phyloP scores from a whole-genome alignment of 108 stramenopile genomes.

The Fragilaria crotonensis region DNA sequence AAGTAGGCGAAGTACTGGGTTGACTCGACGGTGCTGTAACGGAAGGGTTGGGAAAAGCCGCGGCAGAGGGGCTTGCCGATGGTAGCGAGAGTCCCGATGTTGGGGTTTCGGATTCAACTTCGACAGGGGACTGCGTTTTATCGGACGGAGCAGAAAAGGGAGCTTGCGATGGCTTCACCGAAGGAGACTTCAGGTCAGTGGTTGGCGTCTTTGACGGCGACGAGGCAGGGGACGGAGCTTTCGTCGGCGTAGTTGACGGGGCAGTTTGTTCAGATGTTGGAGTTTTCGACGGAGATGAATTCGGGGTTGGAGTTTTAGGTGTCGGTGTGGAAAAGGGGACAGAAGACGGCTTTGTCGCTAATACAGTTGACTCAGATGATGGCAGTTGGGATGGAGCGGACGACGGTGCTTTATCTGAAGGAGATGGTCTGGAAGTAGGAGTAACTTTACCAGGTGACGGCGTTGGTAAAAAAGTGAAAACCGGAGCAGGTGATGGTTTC shows the following conservation, averaged over 20 bases:
- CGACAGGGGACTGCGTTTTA: not conserved
- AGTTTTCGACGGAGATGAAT: not conserved
- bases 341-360: not conserved
- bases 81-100: too few species aligned
- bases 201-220: not conserved
- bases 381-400: not conserved
- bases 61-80: not conserved
- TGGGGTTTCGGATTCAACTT: too few species aligned
- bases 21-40: not conserved
- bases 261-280: not conserved
- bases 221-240: not conserved
- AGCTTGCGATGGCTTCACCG: not conserved
- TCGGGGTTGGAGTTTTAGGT: not conserved
- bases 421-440: not conserved
- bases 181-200: not conserved
- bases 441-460: not conserved
- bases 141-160: not conserved
- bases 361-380: not conserved
- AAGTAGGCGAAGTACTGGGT: not conserved
- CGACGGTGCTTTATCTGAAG: not conserved
- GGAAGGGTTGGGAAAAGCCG: not conserved
- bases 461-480: not conserved
- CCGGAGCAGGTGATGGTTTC: too few species aligned
- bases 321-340: not conserved
- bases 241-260: not conserved